A percentile compares a stretch with the other conserved stretches of the same genome.
These are phyloP conservation scores for Botrytis squamosa DNA, from an alignment of 2,329 filamentous ascomycete species.

Conservation along the genomic window DNA sequence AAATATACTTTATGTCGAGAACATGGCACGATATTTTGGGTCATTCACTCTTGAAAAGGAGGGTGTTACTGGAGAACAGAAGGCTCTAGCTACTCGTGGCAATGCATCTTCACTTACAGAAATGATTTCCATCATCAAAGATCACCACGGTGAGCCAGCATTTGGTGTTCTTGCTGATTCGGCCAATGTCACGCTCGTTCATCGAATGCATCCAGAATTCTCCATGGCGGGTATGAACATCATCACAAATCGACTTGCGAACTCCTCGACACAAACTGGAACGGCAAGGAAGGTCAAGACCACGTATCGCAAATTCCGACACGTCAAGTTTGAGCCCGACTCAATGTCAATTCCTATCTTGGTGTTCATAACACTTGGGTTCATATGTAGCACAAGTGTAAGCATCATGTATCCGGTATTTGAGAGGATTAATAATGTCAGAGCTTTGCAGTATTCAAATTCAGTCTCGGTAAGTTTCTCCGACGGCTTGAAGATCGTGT, in stretches of 20 bases:
- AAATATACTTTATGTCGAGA: constrained; percentile 25
- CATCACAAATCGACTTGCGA: constrained; percentile 32
- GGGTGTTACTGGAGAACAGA: not conserved
- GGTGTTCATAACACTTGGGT: not conserved
- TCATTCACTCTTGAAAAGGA: not conserved
- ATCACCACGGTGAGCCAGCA: constrained; percentile 10
- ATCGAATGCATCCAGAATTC: constrained; percentile 14
- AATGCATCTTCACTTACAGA: constrained; percentile 26
- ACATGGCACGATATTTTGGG: not conserved
- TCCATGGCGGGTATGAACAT: constrained; percentile 10
- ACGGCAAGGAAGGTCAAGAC: constrained; percentile 24
- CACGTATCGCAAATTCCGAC: not conserved
- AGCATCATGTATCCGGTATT: constrained; percentile 33
- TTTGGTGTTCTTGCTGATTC: constrained; percentile 30
- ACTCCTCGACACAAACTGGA: constrained; percentile 27
- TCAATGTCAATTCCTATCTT: not conserved
- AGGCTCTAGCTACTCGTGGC: constrained; percentile 21
- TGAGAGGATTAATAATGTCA: constrained; percentile 33
- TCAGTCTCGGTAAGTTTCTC: constrained; percentile 27
- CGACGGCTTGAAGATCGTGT: not conserved
- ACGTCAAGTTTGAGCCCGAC: not conserved
- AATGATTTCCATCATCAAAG: constrained; percentile 28
- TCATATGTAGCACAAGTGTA: not conserved
- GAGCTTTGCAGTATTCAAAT: constrained; percentile 36
- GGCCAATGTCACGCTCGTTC: constrained; percentile 27